phyloP scores from a whole-genome alignment of 495 filamentous ascomycete species.

The Viridothelium virens region DNA sequence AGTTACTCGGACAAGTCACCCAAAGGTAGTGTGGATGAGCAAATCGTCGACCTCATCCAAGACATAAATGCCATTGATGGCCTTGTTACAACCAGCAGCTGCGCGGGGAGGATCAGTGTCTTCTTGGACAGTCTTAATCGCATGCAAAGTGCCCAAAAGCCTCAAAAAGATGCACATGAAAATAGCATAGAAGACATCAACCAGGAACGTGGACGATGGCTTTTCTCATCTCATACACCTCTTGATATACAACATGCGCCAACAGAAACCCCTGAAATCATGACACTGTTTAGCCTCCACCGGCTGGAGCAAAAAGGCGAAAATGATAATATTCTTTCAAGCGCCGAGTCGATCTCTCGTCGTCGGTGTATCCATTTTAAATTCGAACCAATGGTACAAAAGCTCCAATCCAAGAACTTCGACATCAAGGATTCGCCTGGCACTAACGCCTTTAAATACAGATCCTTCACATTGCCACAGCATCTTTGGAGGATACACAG shows the following conservation, averaged over 20 bases:
- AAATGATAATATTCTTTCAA: neutral
- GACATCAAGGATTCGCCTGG: too few relatives aligned
- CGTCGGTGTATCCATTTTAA: slow-evolving; percentile 74
- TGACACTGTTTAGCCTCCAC: slow-evolving; percentile 11
- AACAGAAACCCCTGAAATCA: slow-evolving; percentile 16
- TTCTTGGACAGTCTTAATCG: slow-evolving; percentile 67
- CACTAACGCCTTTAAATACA: slow-evolving; percentile 28
- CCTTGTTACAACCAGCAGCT: slow-evolving; percentile 85
- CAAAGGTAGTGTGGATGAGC: slow-evolving; percentile 74
- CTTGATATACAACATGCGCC: slow-evolving; percentile 34
- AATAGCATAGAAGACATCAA: slow-evolving; percentile 11
- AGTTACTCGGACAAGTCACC: slow-evolving; percentile 73
- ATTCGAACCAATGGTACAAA: slow-evolving; percentile 83
- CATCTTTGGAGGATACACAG: slow-evolving; percentile 64
- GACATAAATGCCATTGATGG: slow-evolving; percentile 66
- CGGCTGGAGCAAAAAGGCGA: neutral
- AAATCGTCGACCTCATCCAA: slow-evolving; percentile 64
- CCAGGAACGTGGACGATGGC: slow-evolving; percentile 73
- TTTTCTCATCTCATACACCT: slow-evolving; percentile 79
- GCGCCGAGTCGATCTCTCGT: slow-evolving; percentile 10
- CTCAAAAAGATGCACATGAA: slow-evolving; percentile 9
- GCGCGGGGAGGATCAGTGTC: slow-evolving; percentile 73
- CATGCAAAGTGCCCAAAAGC: neutral
- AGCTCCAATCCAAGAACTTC: slow-evolving; percentile 4
- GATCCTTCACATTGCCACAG: slow-evolving; percentile 82